Base-by-base conservation (phyloP, 305 asterid species). In the Andrographis paniculata region DNA sequence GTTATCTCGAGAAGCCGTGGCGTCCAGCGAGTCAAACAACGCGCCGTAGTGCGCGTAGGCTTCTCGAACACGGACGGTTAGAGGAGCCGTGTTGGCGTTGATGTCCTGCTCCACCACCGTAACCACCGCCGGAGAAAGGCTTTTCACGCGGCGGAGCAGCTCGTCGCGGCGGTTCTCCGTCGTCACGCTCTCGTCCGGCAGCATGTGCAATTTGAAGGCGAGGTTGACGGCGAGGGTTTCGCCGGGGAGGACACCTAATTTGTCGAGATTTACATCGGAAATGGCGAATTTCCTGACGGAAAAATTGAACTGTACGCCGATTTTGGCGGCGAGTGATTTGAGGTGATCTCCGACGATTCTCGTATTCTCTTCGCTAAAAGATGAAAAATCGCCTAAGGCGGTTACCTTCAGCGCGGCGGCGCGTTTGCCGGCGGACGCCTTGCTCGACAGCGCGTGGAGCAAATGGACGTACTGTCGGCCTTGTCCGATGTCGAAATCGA, bases 161-260 rank as follows among this genome's bases (percentile, higher is more conserved):
- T 75, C 87, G 72, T 91, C 99, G 0, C 99, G 38, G 11, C 65
- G 43, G 35, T 91, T 91, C 61, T 84, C 94, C 9, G 82, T 73
- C 33, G 91, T 68, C 9, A 91, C 99, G 73, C 96, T 91, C 62
- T 91, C 99, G 44, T 91, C 99, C 0, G 99, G 93, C 40, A 83
- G 41, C 21, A 69, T 77, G 51, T 78, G 76, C 55, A 91, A 23
- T 41, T 59, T 71, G 72, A 76, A 79, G 9, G 99, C 94, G 44
- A 91, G 78, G 68, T 91, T 91, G 49, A 91, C 99, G 1, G 77
- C 93, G 45, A 91, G 48, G 18, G 84, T 76, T 45, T 91, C 99
- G n/a, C 68, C 82, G 0, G 61, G 16, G 9, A 66, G 75, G 2
- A 86, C 24, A 0, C 72, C 73, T 49, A 91, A 45, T 14, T 53